phyloP scores from a whole-genome alignment of 169 alveolate species.

The Eimeria sp. region DNA sequence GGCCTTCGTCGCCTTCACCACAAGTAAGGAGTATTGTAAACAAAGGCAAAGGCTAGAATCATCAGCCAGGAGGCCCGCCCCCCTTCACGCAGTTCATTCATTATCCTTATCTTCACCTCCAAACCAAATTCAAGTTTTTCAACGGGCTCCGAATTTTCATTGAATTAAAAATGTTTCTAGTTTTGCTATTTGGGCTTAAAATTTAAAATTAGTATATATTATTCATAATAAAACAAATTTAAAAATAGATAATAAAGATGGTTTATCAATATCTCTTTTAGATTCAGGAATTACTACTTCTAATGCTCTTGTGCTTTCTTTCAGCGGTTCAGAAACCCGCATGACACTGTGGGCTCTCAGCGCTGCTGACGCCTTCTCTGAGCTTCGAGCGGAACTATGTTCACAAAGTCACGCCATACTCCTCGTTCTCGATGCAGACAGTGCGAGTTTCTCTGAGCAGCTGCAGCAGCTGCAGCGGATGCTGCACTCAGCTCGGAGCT shows the following conservation, averaged over 20 bases:
- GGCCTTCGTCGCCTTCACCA: slow-evolving; percentile 65
- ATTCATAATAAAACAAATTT: too few relatives aligned
- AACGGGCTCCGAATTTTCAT: too few relatives aligned
- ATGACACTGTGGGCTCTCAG: slow-evolving; percentile 73
- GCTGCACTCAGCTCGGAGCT: not conserved
- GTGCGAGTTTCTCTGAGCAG: not conserved
- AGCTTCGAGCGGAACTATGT: slow-evolving; percentile 56
- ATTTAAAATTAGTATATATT: too few relatives aligned
- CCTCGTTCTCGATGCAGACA: slow-evolving; percentile 50
- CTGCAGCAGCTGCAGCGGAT: slow-evolving; percentile 60
- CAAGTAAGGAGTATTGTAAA: not conserved
- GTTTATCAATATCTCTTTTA: too few relatives aligned
- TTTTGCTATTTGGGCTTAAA: too few relatives aligned
- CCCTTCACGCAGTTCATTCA: too few relatives aligned
- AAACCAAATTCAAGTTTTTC: not conserved
- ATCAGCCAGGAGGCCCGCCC: not conserved
- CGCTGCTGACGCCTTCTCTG: slow-evolving; percentile 49
- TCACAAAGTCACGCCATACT: slow-evolving; percentile 47
- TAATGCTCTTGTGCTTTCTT: not conserved
- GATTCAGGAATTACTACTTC: too few relatives aligned
- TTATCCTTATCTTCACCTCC: not conserved
- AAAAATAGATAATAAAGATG: too few relatives aligned
- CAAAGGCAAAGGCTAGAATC: not conserved
- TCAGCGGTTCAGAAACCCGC: slow-evolving; percentile 55
- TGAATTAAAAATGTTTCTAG: too few relatives aligned